Evolutionary conservation across 2,329 filamentous ascomycete genomes (phyloP).

Genomic region (Karstenula rhodostoma): DNA sequence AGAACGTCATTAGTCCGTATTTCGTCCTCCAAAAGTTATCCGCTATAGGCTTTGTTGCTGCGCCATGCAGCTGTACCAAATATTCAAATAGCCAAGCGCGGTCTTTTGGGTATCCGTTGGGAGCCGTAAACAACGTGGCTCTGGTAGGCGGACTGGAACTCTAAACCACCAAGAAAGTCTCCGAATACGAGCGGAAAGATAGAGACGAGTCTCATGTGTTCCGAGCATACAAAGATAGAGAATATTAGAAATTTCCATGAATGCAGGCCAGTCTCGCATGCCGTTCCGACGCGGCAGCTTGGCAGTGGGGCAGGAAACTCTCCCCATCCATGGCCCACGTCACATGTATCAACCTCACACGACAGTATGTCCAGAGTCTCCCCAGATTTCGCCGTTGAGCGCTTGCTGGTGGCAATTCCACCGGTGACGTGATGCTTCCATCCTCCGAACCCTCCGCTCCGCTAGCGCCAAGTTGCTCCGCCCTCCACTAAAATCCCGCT

Average conservation of each 20-base stretch:
- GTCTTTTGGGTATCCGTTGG: too few species aligned
- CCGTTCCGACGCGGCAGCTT: background rate
- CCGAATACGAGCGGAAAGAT: background rate
- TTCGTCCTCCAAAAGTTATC: too few species aligned
- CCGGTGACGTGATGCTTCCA: constrained; percentile 3
- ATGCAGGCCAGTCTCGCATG: background rate
- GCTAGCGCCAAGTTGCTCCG: constrained; percentile 14
- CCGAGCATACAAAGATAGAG: background rate
- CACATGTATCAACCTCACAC: background rate
- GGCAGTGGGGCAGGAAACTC: background rate
- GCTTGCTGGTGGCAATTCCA: background rate
- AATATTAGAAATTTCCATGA: background rate
- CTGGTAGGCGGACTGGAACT: background rate
- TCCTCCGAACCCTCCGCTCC: constrained; percentile 6
- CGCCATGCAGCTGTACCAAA: too few species aligned
- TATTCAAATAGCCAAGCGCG: too few species aligned
- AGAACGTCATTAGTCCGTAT: too few species aligned
- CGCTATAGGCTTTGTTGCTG: too few species aligned
- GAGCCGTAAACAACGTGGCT: background rate
- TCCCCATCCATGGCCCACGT: constrained; percentile 1
- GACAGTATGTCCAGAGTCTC: background rate
- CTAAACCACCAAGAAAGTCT: background rate
- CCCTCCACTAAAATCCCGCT: constrained; percentile 3
- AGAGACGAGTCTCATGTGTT: background rate
- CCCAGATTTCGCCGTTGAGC: background rate